Percentiles rank a stretch among this genome's conserved stretches.
Evolutionary conservation across 805 yeast genomes (phyloP).

Genomic region (Komagataella ulmi): DNA sequence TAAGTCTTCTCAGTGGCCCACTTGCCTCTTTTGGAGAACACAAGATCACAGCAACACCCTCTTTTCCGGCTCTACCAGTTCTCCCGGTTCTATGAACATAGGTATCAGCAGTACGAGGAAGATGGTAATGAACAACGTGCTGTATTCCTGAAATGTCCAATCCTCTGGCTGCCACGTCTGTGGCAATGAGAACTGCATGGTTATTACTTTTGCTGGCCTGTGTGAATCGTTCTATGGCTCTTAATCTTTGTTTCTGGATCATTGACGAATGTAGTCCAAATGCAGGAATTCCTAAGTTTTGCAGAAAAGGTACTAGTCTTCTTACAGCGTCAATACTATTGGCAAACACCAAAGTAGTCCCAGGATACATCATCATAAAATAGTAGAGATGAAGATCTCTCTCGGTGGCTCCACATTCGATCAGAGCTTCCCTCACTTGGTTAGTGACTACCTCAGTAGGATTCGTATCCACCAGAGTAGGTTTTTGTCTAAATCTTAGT

Average conservation of each 20-base stretch:
- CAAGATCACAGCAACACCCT: slow-evolving; percentile 69
- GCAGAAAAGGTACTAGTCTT: slow-evolving; percentile 65
- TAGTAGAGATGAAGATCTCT: slow-evolving; percentile 86
- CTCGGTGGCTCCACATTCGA: slow-evolving; percentile 84
- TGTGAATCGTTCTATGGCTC: slow-evolving; percentile 72
- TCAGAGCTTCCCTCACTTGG: slow-evolving; percentile 68
- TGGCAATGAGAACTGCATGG: slow-evolving; percentile 57
- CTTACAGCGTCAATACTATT: slow-evolving; percentile 94
- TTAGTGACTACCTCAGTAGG: slow-evolving; percentile 73
- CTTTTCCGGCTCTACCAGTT: slow-evolving; percentile 88
- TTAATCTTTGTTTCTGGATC: slow-evolving; percentile 87
- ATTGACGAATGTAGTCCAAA: slow-evolving; percentile 85
- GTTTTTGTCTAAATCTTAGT: slow-evolving; percentile 58
- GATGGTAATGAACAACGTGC: slow-evolving; percentile 73
- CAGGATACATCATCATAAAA: slow-evolving; percentile 76
- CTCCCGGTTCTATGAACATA: slow-evolving; percentile 92
- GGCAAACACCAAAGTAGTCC: slow-evolving; percentile 81
- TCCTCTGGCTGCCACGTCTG: slow-evolving; percentile 95
- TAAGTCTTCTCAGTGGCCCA: slow-evolving; percentile 71
- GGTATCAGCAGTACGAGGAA: slow-evolving; percentile 56
- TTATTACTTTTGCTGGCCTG: slow-evolving; percentile 25
- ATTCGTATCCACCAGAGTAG: slow-evolving; percentile 69
- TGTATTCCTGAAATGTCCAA: slow-evolving; percentile 86
- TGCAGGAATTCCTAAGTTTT: slow-evolving; percentile 50
- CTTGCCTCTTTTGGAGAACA: slow-evolving; percentile 91